Base-by-base conservation (phyloP, 1,284 basidiomycete species). In the Moesziomyces globuligerus region DNA sequence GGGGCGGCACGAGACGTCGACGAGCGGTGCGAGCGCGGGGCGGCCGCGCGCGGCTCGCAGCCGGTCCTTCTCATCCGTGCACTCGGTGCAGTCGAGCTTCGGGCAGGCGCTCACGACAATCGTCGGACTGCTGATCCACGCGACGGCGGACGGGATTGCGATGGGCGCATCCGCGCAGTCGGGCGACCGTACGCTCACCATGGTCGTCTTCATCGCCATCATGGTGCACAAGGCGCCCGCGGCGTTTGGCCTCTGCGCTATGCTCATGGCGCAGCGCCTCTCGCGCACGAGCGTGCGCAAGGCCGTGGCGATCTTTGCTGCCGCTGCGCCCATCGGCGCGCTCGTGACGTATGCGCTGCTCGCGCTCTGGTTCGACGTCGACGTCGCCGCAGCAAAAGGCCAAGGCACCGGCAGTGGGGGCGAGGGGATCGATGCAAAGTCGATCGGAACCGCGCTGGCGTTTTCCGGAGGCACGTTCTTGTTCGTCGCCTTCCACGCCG, bases 401-500 rank as follows among this genome's bases (percentile, higher is more conserved):
- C 11, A 18, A 45, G 17, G 39, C 28, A 15, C 23, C 21, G 13
- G 23, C 32, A 25, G 40, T 42, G 11, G 28, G 1, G 44, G 23
- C 6, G 48, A 24, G 15, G 58, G 59, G 18, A 74, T 80, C 6
- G 67, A 69, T 23, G 50, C 44, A 1, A 73, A 51, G 29, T 68
- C 75, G 24, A 89, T 90, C 0, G 92, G 91, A 7, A 83, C 88
- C 7, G 89, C 90, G 1, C 84, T 94, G 20, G 85, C 93, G n/a
- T 85, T 92, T 64, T 93, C 91, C 17, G 94, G 92, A 36, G 94
- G 94, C 15, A 93, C 92, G 1, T 97, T 97, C 83, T 85, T 97
- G 26, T 97, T 94, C 80, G 94, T 97, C 29, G 93, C 94, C 0
- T 94, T 94, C 3, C 81, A 83, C 34, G 80, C 81, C 0, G 75